A percentile compares a stretch with the other conserved stretches of the same genome.
Conservation (phyloP, 129 eudicot genomes). For the Silybum marianum region DNA sequence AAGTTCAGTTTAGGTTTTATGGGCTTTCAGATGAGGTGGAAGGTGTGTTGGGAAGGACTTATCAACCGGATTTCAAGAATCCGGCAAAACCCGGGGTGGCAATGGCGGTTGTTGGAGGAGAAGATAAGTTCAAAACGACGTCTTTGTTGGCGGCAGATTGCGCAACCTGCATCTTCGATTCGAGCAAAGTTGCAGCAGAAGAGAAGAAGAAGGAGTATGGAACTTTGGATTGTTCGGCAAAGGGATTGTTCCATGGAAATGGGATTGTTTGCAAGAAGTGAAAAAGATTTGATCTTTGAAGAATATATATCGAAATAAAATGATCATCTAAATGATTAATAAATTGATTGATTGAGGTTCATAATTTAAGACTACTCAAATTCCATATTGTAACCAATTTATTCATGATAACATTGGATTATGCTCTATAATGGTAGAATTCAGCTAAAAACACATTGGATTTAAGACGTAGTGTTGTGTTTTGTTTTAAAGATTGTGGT, state of each 20-base stretch:
- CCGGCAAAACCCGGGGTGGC: slow-evolving; percentile 63
- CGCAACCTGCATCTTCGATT: slow-evolving; percentile 38
- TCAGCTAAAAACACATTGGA: too few species aligned
- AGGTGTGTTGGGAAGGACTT: slow-evolving; percentile 60
- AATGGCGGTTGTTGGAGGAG: slow-evolving; percentile 74
- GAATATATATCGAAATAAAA: not conserved
- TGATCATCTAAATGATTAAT: not conserved
- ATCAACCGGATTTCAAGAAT: slow-evolving; percentile 52
- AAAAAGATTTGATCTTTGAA: not conserved
- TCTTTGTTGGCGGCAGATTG: slow-evolving; percentile 55
- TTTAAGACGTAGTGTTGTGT: too few species aligned
- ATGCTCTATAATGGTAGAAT: too few species aligned
- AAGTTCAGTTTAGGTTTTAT: slow-evolving; percentile 53
- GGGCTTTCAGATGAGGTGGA: slow-evolving; percentile 50
- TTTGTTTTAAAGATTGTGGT: too few species aligned
- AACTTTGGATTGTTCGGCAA: slow-evolving; percentile 42
- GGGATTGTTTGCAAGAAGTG: slow-evolving; percentile 71
- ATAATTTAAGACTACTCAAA: not conserved
- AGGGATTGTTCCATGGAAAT: slow-evolving; percentile 42
- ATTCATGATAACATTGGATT: too few species aligned
- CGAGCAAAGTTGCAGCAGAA: slow-evolving; percentile 11
- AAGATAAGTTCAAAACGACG: slow-evolving; percentile 51
- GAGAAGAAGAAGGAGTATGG: slow-evolving; percentile 31
- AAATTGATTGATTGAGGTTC: not conserved
- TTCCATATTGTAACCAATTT: not conserved